Evolutionary conservation across 805 yeast species (phyloP), one percentile per base, ranked within the genome.

Genomic region (Scheffersomyces coipomensis): DNA sequence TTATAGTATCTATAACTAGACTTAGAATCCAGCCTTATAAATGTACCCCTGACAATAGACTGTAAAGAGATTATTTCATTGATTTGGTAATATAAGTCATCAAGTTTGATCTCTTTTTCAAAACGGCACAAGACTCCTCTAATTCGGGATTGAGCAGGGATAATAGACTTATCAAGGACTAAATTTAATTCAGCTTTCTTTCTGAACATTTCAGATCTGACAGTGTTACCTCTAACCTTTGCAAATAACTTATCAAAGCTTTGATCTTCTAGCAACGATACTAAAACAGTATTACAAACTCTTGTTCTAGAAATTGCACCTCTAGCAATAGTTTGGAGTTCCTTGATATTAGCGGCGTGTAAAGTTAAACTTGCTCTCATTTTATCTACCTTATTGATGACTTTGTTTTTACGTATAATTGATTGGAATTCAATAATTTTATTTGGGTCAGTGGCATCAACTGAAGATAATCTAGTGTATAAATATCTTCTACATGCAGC

Each of bases 81-180:
- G 6, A 71, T 51, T 33, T 73, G 63, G 13, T 62, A 68, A 46
- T 79, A 79, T 6, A 79, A 40, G 42, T 77, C 79, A 45, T 81
- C 85, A 34, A 72, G 58, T 16, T 71, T 63, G 24, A 77, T 50
- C 38, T 84, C 91, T 30, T 65, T 54, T 3, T 71, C 62, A 51
- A 80, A 82, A 44, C 95, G 66, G 1, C 73, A 60, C 19, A 82
- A 62, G 5, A 82, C 76, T 19, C 91, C 95, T 47, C 89, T 72
- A 39, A 82, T 64, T 5, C 62, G 48, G 0, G 86, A 72, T 58
- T 87, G 93, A 2, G 85, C 44, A 2, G 57, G 53, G 2, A 71
- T 52, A 1, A 80, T 51, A 2, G 66, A 51, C 2, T 31, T 29
- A 3, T 34, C 15, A 22, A 52, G 62, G 19, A 43, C 38, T 10